These are phyloP conservation scores for Emericellopsis cladophorae DNA, from an alignment of 2,329 filamentous ascomycete species.

Conservation along the genomic window DNA sequence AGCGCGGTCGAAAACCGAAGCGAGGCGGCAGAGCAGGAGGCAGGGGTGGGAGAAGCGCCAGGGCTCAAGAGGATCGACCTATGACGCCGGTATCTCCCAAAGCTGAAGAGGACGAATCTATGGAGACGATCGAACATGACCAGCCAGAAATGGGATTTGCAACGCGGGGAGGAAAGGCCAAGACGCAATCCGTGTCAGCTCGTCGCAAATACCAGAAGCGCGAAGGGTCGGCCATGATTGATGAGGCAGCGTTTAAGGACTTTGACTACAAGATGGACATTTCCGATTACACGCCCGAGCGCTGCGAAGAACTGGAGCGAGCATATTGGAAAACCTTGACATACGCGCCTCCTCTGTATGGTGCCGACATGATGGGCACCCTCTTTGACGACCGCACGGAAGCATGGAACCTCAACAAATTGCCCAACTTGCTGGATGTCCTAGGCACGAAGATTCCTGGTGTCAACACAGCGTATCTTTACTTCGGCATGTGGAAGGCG, in stretches of 20 bases:
- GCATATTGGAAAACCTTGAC: constrained; percentile 97
- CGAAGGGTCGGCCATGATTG: constrained; percentile 65
- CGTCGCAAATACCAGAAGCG: constrained; percentile 76
- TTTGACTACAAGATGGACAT: constrained; percentile 86
- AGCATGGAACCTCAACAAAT: constrained; percentile 86
- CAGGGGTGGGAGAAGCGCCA: constrained; percentile 19
- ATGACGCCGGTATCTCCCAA: constrained; percentile 47
- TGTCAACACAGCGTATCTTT: constrained; percentile 95
- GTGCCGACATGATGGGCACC: constrained; percentile 90
- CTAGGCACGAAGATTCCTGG: constrained; percentile 91
- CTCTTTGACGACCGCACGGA: constrained; percentile 80
- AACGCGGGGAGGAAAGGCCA: constrained; percentile 36
- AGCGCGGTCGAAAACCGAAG: constrained; percentile 16
- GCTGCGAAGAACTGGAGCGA: constrained; percentile 88
- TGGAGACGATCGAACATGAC: constrained; percentile 31
- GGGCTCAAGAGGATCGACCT: constrained; percentile 35
- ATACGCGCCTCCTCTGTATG: constrained; percentile 89
- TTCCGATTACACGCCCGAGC: constrained; percentile 78
- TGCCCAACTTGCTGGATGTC: constrained; percentile 87
- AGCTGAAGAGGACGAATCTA: constrained; percentile 21
- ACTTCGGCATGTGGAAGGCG: constrained; percentile 98
- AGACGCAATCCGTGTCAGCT: constrained; percentile 68
- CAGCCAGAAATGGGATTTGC: constrained; percentile 36
- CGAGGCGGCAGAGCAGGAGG: constrained; percentile 20
- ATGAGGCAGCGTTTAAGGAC: constrained; percentile 79